Percentiles rank a stretch among this genome's conserved stretches.
These are phyloP conservation scores for Melanomma pulvis-pyrius DNA, from an alignment of 495 filamentous ascomycete species.

Conservation along the genomic window DNA sequence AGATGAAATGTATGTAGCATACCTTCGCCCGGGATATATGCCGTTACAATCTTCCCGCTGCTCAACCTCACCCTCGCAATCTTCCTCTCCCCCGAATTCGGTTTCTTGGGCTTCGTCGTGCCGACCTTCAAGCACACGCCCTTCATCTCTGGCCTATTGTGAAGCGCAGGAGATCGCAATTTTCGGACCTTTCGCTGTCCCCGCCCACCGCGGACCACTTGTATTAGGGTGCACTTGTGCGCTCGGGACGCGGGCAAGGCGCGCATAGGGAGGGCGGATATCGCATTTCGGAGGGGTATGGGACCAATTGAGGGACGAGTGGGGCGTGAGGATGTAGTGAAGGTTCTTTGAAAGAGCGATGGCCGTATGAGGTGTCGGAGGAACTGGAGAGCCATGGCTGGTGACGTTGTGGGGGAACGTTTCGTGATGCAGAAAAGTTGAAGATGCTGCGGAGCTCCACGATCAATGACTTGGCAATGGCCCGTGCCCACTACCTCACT, in stretches of 20 bases:
- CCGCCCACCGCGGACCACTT: conserved; percentile 69
- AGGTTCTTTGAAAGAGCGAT: background rate
- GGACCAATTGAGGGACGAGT: conserved; percentile 17
- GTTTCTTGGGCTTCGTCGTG: conserved; percentile 95
- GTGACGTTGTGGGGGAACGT: background rate
- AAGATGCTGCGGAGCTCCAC: background rate
- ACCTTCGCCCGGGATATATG: conserved; percentile 95
- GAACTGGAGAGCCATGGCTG: conserved; percentile 32
- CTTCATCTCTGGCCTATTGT: conserved; percentile 78
- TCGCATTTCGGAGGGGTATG: conserved; percentile 1
- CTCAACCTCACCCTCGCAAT: conserved; percentile 85
- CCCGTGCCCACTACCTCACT: conserved; percentile 23
- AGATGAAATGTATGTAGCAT: conserved; percentile 15
- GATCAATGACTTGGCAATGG: conserved; percentile 14
- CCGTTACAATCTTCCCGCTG: conserved; percentile 80
- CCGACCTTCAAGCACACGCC: conserved; percentile 92
- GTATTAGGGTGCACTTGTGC: conserved; percentile 46
- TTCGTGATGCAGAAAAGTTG: conserved; percentile 9
- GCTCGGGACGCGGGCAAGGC: conserved; percentile 35
- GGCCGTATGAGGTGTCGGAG: conserved; percentile 35
- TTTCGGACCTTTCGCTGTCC: conserved; percentile 75
- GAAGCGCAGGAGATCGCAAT: conserved; percentile 80
- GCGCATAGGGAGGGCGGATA: conserved; percentile 25
- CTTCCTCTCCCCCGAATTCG: conserved; percentile 95
- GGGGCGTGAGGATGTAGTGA: background rate